Base-by-base conservation (phyloP, 202 grass and related monocot genomes). In the Saccharum hybrid region DNA sequence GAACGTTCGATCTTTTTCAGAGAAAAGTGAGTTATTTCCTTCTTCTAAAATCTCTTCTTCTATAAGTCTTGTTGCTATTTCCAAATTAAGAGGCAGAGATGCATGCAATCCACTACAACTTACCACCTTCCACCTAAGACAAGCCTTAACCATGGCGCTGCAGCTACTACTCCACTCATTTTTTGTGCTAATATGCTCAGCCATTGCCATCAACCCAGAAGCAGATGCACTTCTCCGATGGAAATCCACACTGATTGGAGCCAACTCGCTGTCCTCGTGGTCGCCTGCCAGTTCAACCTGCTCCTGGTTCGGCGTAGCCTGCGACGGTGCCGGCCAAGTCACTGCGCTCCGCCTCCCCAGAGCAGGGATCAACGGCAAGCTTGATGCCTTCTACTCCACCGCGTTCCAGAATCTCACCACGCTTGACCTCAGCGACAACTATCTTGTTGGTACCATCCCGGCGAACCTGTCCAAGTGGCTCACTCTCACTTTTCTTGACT, bases 231-330 rank as follows among this genome's bases (percentile, higher is more conserved):
- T 52, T 18, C 49, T 62, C 59, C 59, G 21, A 26, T 62, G 59
- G 59, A 62, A 26, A 26, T 62, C 59, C 59, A 62, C 59, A 1
- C 59, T 62, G n/a, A 2, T 52, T 10, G 2, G 8, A 0, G 6
- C 80, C 30, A 31, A 31, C 10, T 63, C 39, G 0, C 43, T 94
- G 15, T 83, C 56, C 38, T 83, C 87, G 6, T 94, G 92, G 89
- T 88, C 74, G 10, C 54, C 41, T 49, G 22, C 77, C 33, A 78
- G 19, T 3, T 38, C 52, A 12, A 79, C 49, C 3, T 91, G 84
- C 65, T 76, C 41, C 4, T 91, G 89, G 87, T 52, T 14, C 14
- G 78, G 89, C 7, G 10, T 91, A 45, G 21, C 2, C 12, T 94
- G 89, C 26, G 62, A 85, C 34, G 0, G 15, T 9, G 30, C 54